Evolutionary conservation across 169 alveolate species (phyloP).

Genomic region (Eimeria mitis): DNA sequence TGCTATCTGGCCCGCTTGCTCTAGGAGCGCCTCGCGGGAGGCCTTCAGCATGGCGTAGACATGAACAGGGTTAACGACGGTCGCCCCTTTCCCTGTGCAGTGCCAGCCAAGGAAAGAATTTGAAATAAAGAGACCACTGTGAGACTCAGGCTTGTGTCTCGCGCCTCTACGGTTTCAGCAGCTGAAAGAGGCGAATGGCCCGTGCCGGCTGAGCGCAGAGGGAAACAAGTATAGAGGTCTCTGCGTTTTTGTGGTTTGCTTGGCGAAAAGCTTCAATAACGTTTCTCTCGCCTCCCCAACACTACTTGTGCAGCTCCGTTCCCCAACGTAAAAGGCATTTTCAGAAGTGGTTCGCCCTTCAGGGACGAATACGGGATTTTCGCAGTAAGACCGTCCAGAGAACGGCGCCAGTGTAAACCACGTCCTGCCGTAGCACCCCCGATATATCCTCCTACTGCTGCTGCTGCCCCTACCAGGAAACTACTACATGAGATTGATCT

Average conservation of each 20-base stretch:
- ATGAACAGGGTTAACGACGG: too few relatives aligned
- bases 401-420: slow-evolving; percentile 32
- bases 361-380: slow-evolving; percentile 89
- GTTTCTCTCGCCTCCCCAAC: slow-evolving; percentile 88
- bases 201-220: background rate
- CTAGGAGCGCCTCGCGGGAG: too few relatives aligned
- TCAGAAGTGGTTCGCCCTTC: slow-evolving; percentile 96
- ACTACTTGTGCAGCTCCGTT: slow-evolving; percentile 96
- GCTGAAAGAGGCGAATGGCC: background rate
- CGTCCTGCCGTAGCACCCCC: slow-evolving; percentile 32
- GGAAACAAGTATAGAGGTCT: background rate
- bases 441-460: background rate
- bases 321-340: slow-evolving; percentile 93
- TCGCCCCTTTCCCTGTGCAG: too few relatives aligned
- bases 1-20: too few relatives aligned
- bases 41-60: too few relatives aligned
- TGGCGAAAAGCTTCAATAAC: slow-evolving; percentile 92
- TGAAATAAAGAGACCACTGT: too few relatives aligned
- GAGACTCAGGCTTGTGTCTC: background rate
- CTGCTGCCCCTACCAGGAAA: background rate
- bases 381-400: slow-evolving; percentile 82
- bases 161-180: background rate
- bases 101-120: too few relatives aligned
- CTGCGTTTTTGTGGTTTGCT: background rate
- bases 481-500: background rate